Evolutionary conservation across 768 basidiomycete genomes (phyloP).

Genomic region (Naematelia aurantialba): DNA sequence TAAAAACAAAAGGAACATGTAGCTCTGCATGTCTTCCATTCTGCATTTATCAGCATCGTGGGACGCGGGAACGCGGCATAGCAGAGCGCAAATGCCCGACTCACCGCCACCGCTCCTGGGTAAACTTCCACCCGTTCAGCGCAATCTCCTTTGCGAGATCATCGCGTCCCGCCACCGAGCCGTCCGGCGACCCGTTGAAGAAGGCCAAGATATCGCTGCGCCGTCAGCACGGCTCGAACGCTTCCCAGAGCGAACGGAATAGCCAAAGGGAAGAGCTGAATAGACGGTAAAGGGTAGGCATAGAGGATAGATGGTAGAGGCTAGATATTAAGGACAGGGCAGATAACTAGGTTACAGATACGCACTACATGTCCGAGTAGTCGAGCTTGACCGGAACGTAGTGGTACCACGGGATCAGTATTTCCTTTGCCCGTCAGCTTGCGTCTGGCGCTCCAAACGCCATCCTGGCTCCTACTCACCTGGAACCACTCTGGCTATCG

Average conservation of each 20-base stretch:
- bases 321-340: too few relatives aligned
- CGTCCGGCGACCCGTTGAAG: constrained; percentile 43
- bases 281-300: too few relatives aligned
- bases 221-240: too few relatives aligned
- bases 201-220: constrained; percentile 44
- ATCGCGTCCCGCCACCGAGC: constrained; percentile 25
- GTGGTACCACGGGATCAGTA: constrained; percentile 47
- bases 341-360: background rate
- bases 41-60: constrained; percentile 12
- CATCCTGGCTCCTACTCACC: constrained; percentile 21
- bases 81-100: constrained; percentile 1
- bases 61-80: background rate
- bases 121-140: constrained; percentile 29
- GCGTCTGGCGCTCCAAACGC: too few relatives aligned
- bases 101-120: constrained; percentile 38
- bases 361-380: constrained; percentile 47
- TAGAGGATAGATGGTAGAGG: too few relatives aligned
- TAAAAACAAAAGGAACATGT: constrained; percentile 34
- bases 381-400: constrained; percentile 46
- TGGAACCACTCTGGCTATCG: constrained; percentile 42
- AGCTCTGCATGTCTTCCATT: constrained; percentile 45
- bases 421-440: constrained; percentile 16
- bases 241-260: too few relatives aligned
- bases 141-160: constrained; percentile 42
- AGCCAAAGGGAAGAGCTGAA: too few relatives aligned